These are phyloP conservation scores for Fusarium citri DNA, from an alignment of 2,329 filamentous ascomycete genomes.

Conservation along the genomic window DNA sequence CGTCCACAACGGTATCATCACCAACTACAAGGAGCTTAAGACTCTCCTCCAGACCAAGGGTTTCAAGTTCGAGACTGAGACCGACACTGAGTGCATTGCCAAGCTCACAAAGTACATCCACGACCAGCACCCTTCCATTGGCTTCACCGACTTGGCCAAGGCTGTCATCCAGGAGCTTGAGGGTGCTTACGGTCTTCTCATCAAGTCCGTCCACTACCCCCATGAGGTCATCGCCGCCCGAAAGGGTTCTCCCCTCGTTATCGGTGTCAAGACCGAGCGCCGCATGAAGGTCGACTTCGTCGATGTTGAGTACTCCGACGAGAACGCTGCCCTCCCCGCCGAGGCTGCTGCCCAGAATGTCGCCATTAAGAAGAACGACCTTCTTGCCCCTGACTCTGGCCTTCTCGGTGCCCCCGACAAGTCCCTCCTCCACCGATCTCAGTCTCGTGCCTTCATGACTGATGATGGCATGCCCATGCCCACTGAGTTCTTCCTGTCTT, in stretches of 20 bases:
- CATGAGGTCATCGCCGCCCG: slow-evolving; percentile 97
- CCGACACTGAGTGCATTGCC: slow-evolving; percentile 98
- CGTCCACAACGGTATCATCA: slow-evolving; percentile 99
- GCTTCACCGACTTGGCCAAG: slow-evolving; percentile 97
- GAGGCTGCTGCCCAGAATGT: slow-evolving; percentile 97
- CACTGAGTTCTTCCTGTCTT: slow-evolving; percentile 99
- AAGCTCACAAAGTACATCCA: slow-evolving; percentile 99
- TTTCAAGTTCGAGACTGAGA: slow-evolving; percentile 99
- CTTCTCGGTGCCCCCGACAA: slow-evolving; percentile 94
- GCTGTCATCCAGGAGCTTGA: slow-evolving; percentile 98
- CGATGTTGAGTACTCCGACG: slow-evolving; percentile 96
- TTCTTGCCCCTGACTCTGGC: slow-evolving; percentile 70
- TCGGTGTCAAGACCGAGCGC: slow-evolving; percentile 95
- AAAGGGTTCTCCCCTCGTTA: slow-evolving; percentile 97
- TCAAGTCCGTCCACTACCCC: slow-evolving; percentile 99
- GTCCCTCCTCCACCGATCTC: slow-evolving; percentile 96
- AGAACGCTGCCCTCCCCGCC: slow-evolving; percentile 83
- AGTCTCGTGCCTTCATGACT: slow-evolving; percentile 98
- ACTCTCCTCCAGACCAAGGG: slow-evolving; percentile 92
- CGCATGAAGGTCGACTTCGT: slow-evolving; percentile 99
- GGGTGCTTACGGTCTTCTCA: slow-evolving; percentile 94
- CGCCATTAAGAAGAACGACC: slow-evolving; percentile 89
- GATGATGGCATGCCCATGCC: slow-evolving; percentile 98
- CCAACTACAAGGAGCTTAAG: slow-evolving; percentile 99
- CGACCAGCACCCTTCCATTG: slow-evolving; percentile 91